A percentile compares a stretch with the other conserved stretches of the same genome.
These are phyloP conservation scores for Mycena amicta DNA, from an alignment of 768 basidiomycete genomes.

Conservation along the genomic window DNA sequence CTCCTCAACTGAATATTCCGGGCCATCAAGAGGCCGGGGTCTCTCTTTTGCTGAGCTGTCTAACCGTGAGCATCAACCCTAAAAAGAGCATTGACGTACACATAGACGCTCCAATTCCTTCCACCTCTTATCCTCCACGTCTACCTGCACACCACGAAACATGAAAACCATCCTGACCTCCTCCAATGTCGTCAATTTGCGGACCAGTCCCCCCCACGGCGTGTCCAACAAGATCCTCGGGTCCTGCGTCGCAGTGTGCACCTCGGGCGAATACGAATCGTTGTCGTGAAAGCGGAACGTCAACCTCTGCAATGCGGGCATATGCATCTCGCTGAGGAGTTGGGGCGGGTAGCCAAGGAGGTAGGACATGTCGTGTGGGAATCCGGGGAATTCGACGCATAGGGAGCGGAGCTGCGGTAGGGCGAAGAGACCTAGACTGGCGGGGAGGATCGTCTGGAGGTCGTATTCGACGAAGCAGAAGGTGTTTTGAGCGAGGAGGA, in stretches of 20 bases:
- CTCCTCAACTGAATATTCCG: too few species aligned
- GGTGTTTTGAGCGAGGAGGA: slow-evolving; percentile 5
- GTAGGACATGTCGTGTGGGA: neutral
- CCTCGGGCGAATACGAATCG: neutral
- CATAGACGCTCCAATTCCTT: too few species aligned
- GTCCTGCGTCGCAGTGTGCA: neutral
- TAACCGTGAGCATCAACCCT: too few species aligned
- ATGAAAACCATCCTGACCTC: neutral
- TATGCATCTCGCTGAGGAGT: neutral
- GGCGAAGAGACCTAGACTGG: neutral
- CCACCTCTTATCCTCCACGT: neutral
- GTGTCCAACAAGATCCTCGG: neutral
- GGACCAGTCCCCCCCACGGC: neutral
- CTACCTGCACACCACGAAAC: neutral
- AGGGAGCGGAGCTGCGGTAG: neutral
- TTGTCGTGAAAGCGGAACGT: neutral
- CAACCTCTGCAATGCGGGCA: neutral
- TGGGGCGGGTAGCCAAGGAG: neutral
- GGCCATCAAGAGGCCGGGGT: too few species aligned
- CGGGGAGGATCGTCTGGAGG: neutral
- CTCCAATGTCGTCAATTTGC: neutral
- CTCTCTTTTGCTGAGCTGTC: too few species aligned
- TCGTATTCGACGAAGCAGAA: neutral
- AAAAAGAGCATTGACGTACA: too few species aligned
- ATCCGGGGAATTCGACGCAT: neutral